Conservation (phyloP, 768 basidiomycete genomes). For the Xerocomellus chrysenteron region DNA sequence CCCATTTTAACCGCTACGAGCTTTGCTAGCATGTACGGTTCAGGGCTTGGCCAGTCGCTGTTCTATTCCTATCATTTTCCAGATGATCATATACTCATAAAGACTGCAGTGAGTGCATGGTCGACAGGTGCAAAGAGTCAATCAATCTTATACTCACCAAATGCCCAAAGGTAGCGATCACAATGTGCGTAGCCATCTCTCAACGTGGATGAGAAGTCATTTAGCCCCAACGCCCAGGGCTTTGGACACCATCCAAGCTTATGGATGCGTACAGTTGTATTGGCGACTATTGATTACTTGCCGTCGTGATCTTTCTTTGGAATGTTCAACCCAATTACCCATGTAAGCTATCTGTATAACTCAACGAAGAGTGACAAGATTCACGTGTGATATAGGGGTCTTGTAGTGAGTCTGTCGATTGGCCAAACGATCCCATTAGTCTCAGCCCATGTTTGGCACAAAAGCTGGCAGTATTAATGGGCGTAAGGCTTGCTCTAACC, state of each 20-base stretch:
- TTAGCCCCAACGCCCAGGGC: not conserved
- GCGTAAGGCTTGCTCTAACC: not conserved
- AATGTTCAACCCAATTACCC: not conserved
- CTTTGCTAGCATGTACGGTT: constrained; percentile 3
- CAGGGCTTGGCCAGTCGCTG: constrained; percentile 3
- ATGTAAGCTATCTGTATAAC: not conserved
- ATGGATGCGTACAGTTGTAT: constrained; percentile 3
- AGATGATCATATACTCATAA: not conserved
- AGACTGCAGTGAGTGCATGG: not conserved
- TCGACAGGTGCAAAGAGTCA: not conserved
- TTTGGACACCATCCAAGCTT: constrained; percentile 5
- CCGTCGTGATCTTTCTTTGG: not conserved
- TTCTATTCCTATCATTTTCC: constrained; percentile 7
- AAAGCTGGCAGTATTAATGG: constrained; percentile 1
- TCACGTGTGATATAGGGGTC: not conserved
- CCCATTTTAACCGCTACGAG: not conserved
- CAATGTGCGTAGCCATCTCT: not conserved
- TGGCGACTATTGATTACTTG: constrained; percentile 2
- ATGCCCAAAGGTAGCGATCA: not conserved
- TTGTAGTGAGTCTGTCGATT: not conserved
- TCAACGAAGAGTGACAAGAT: not conserved
- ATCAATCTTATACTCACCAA: not conserved
- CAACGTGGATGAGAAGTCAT: not conserved
- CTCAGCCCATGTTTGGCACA: not conserved
- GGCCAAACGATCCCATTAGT: too few species aligned